Evolutionary conservation across 2,329 filamentous ascomycete genomes (phyloP), one percentile per base, ranked within the genome.

Genomic region (Chrysosporium queenslandicum): DNA sequence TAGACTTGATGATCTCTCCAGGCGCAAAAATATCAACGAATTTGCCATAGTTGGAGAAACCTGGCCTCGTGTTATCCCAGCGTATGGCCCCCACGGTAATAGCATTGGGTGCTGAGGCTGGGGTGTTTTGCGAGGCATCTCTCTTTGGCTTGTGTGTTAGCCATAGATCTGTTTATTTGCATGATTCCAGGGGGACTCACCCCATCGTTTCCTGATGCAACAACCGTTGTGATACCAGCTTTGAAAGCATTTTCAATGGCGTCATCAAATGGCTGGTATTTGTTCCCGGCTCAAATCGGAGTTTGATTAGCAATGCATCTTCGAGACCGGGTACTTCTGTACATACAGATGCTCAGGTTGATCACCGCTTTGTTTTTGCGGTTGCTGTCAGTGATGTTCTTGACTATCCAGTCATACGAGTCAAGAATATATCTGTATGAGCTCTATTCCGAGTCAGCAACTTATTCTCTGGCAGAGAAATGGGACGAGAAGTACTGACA

Each of bases 21-120:
- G 79, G 78, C 6, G 77, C 78, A 58, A 76, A 81, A 59, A 82
- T 66, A 60, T 80, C 78, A 41, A 79, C 52, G 59, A 76, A 76
- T 27, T 55, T 53, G 21, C 68, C 67, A 39, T 59, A 70, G 62
- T 74, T 74, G 40, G 68, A 71, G 60, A 71, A 74, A 6, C 25
- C 56, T 16, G 71, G 37, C 12, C 49, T 64, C 25, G 67, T 64
- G 14, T 55, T 50, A 39, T 73, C 67, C 20, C 46, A 50, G 16
- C 48, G 55, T 40, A 65, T 57, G 40, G 71, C 68, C 21, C 67
- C 71, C 37, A 73, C 66, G 27, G 71, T 74, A 56, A 71, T 63
- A 37, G 64, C 71, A 21, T 65, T 58, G 4, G 61, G 55, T 2
- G 64, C 63, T 25, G 68, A 71, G 25, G 70, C 70, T 12, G 71